These are phyloP conservation scores for Glonium stellatum DNA, from an alignment of 495 filamentous ascomycete genomes.

Conservation along the genomic window DNA sequence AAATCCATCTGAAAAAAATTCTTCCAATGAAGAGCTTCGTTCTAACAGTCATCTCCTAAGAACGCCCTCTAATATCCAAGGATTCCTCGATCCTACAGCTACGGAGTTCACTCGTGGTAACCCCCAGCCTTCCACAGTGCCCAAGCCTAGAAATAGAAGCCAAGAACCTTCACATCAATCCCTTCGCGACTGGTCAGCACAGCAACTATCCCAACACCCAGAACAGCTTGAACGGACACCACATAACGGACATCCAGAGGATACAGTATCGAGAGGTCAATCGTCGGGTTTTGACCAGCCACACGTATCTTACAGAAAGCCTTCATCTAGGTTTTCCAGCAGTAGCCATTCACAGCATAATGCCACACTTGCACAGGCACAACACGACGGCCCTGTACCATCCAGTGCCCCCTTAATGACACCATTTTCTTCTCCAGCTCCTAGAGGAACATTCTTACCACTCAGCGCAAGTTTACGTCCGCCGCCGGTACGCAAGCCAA, in stretches of 20 bases:
- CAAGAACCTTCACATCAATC: no score
- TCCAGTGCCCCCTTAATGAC: not conserved
- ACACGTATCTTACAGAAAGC: slow-evolving; percentile 19
- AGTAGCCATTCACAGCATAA: slow-evolving; percentile 6
- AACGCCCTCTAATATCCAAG: no score
- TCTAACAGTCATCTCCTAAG: no score
- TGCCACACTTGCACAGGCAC: slow-evolving; percentile 5
- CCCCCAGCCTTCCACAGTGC: no score
- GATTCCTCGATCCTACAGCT: no score
- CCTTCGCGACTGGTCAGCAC: no score
- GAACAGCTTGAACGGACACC: no score
- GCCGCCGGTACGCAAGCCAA: slow-evolving; percentile 4
- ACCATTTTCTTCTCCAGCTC: not conserved
- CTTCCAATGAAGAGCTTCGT: no score
- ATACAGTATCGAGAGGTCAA: not conserved
- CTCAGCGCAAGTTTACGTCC: not conserved
- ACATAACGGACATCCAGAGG: not conserved
- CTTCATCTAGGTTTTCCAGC: slow-evolving; percentile 19
- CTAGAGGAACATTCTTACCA: not conserved
- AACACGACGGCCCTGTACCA: slow-evolving; percentile 20
- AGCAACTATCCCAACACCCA: no score
- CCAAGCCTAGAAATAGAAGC: no score
- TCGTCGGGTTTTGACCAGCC: slow-evolving; percentile 15
- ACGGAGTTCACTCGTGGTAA: no score
- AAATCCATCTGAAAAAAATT: no score